Percentiles rank a stretch among this genome's conserved stretches.
phyloP scores from a whole-genome alignment of 1,139 yeast genomes.

The Entelexis paramagnoliae region DNA sequence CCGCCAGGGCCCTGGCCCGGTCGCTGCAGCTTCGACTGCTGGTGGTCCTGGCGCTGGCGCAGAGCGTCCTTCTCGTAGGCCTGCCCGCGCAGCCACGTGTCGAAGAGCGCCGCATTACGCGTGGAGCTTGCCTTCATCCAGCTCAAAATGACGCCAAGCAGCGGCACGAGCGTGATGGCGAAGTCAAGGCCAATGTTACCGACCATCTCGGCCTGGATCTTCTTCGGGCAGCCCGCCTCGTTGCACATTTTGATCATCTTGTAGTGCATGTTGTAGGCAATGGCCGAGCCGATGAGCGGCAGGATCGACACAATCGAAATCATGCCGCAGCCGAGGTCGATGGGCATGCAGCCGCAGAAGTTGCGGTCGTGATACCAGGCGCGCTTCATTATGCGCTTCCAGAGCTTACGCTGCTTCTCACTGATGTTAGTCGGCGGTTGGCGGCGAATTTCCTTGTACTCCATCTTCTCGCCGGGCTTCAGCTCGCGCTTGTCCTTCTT shows the following conservation, averaged over 20 bases:
- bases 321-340: constrained; percentile 69
- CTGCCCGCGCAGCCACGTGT: constrained; percentile 29
- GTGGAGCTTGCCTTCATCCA: constrained; percentile 87
- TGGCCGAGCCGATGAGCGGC: constrained; percentile 71
- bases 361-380: constrained; percentile 87
- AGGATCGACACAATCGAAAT: constrained; percentile 55
- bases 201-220: constrained; percentile 55
- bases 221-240: constrained; percentile 48
- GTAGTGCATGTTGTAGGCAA: constrained; percentile 70
- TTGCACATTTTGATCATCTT: constrained; percentile 53
- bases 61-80: constrained; percentile 14
- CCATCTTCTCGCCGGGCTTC: constrained; percentile 17
- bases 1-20: not conserved
- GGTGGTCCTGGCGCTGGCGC: constrained; percentile 1
- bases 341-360: constrained; percentile 56
- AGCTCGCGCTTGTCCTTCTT: constrained; percentile 33
- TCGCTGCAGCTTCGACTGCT: not conserved
- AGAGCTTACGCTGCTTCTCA: constrained; percentile 52
- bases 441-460: constrained; percentile 38
- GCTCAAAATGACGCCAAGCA: constrained; percentile 61
- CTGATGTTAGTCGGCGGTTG: constrained; percentile 50
- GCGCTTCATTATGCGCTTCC: constrained; percentile 59
- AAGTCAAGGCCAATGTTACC: constrained; percentile 66
- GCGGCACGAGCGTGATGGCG: constrained; percentile 63
- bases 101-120: constrained; percentile 70